A percentile compares a stretch with the other conserved stretches of the same genome.
phyloP scores from a whole-genome alignment of 768 basidiomycete genomes.

The Suillus subalutaceus region DNA sequence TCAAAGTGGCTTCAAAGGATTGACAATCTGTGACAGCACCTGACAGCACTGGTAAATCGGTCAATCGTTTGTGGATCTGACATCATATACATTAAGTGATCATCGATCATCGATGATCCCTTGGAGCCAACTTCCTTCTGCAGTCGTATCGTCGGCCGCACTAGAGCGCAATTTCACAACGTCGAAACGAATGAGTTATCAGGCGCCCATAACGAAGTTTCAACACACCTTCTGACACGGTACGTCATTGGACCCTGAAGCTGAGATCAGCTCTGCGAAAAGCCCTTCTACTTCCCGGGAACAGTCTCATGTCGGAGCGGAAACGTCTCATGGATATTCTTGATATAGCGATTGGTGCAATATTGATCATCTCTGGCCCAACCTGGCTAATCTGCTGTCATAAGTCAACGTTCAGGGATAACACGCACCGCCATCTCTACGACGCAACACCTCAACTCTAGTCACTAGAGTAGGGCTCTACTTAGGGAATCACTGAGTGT shows the following conservation, averaged over 20 bases:
- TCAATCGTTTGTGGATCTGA: background rate
- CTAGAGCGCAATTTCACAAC: background rate
- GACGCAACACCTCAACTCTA: background rate
- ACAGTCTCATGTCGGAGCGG: background rate
- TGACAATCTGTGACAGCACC: background rate
- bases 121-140: background rate
- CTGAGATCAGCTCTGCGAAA: background rate
- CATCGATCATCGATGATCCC: conserved; percentile 27
- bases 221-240: background rate
- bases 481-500: background rate
- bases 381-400: background rate
- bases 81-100: background rate
- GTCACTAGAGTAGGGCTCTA: background rate
- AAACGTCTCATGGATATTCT: background rate
- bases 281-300: background rate
- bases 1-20: background rate
- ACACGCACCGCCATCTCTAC: background rate
- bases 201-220: background rate
- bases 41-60: background rate
- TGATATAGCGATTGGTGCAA: background rate
- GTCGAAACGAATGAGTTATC: conserved; percentile 5
- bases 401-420: background rate
- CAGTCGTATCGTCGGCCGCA: background rate
- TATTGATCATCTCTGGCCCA: too few relatives aligned
- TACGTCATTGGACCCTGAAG: background rate